Evolutionary conservation across 768 basidiomycete genomes (phyloP), one percentile per base, ranked within the genome.

Genomic region (Boletus sp.): DNA sequence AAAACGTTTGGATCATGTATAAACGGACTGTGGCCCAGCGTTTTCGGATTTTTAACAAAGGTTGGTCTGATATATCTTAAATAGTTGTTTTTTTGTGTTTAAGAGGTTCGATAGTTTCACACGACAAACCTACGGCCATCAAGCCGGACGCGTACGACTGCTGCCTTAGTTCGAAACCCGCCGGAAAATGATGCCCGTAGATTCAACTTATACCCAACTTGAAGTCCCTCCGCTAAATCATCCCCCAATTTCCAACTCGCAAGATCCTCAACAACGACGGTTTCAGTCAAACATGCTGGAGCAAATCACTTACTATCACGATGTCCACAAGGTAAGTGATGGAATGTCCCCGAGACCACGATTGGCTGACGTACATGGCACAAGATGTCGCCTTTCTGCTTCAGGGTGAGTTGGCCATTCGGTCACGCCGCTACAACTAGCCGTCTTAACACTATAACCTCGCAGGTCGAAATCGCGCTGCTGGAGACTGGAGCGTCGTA

Each of bases 381-480:
- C 8, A 39, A 84, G 83, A 70, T 77, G 36, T 85, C 82, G 64
- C 82, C 81, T 4, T 85, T 73, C 63, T 80, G 83, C 7, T 81
- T 83, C 30, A 71, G 82, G 59, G 82, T 81, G 64, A 28, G 72
- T 61, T 33, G 7, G 72, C 62, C 39, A 7, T 12, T 14, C 12
- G 7, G 30, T 30, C 69, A 9, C n/a, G 14, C 9, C 0, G n/a
- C 7, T 24, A n/a, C 11, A 11, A 45, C 20, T 7, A 29, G 12
- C 5, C 3, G 10, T 4, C 10, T 2, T 18, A 35, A 8, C 33
- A 35, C 11, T 5, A 24, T 24, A 17, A 45, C 28, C 12, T 8
- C 17, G n/a, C 55, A 86, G 81, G 77, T 77, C 8, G 80, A 86
- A 59, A 71, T 89, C 20, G 84, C 85, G 0, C 74, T 89, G 28